Percentiles rank a stretch among this genome's conserved stretches.
Conservation (phyloP, 2,329 filamentous ascomycete genomes). For the Fusarium udum region DNA sequence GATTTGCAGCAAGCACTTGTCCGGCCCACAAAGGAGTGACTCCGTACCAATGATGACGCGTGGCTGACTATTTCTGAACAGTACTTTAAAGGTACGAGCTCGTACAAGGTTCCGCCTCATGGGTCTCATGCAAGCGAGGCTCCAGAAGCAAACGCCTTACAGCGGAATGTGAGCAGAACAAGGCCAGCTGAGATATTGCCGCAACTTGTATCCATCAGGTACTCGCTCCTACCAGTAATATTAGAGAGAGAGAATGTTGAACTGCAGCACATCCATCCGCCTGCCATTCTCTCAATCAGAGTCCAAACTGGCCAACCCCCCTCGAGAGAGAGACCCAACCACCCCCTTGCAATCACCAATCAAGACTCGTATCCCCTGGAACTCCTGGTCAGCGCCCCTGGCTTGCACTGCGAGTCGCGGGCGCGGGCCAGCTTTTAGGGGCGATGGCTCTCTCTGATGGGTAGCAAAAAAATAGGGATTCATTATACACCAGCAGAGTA, state of each 20-base stretch:
- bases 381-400: constrained; percentile 26
- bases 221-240: neutral
- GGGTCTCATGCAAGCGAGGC: neutral
- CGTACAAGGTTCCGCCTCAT: constrained; percentile 8
- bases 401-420: constrained; percentile 30
- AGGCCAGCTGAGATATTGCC: constrained; percentile 18
- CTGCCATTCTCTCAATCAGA: constrained; percentile 16
- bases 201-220: constrained; percentile 18
- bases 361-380: constrained; percentile 16
- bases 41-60: constrained; percentile 39
- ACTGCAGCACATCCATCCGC: constrained; percentile 20
- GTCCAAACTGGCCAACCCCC: constrained; percentile 32
- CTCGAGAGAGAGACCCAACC: constrained; percentile 22
- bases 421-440: constrained; percentile 24
- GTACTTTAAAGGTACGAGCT: constrained; percentile 19
- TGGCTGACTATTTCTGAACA: constrained; percentile 19
- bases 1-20: constrained; percentile 20
- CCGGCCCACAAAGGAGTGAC: constrained; percentile 18
- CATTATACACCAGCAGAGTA: too few relatives aligned
- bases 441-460: constrained; percentile 25
- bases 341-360: constrained; percentile 16
- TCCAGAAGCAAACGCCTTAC: neutral
- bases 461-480: too few relatives aligned
- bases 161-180: constrained; percentile 2
- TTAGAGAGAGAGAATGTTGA: neutral